Percentiles rank a stretch among this genome's conserved stretches.
phyloP scores from a whole-genome alignment of 108 stramenopile genomes.

The Asterionellopsis glacialis region DNA sequence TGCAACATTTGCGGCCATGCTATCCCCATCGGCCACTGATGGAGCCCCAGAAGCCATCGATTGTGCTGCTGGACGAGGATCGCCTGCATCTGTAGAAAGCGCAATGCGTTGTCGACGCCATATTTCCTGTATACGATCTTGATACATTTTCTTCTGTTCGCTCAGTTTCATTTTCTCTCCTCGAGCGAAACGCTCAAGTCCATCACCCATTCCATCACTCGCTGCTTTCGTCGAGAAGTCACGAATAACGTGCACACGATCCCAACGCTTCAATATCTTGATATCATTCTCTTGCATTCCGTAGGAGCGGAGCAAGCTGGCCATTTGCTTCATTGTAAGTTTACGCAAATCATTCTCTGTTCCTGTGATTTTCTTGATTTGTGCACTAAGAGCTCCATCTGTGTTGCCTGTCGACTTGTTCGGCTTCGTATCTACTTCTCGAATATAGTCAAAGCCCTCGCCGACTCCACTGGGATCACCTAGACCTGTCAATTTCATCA shows the following conservation, averaged over 20 bases:
- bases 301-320: slow-evolving; percentile 66
- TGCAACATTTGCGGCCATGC: slow-evolving; percentile 10
- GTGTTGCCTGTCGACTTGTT: slow-evolving; percentile 48
- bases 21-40: slow-evolving; percentile 9
- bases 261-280: slow-evolving; percentile 87
- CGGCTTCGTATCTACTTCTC: slow-evolving; percentile 61
- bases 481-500: slow-evolving; percentile 86
- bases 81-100: slow-evolving; percentile 27
- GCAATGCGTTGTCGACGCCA: slow-evolving; percentile 82
- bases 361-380: slow-evolving; percentile 84
- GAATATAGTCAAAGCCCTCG: slow-evolving; percentile 71
- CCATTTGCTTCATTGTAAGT: slow-evolving; percentile 91
- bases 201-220: slow-evolving; percentile 83
- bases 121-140: slow-evolving; percentile 82
- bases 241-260: slow-evolving; percentile 88
- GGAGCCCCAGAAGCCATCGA: background rate
- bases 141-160: slow-evolving; percentile 85
- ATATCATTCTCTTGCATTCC: slow-evolving; percentile 82
- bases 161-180: slow-evolving; percentile 83
- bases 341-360: slow-evolving; percentile 87
- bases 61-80: slow-evolving; percentile 17
- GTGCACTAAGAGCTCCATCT: slow-evolving; percentile 60
- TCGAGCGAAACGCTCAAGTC: slow-evolving; percentile 81
- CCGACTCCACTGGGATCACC: slow-evolving; percentile 84
- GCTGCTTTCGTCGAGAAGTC: slow-evolving; percentile 88